These are phyloP conservation scores for Plasmodium billcollinsi DNA, from an alignment of 169 alveolate species.

Conservation along the genomic window DNA sequence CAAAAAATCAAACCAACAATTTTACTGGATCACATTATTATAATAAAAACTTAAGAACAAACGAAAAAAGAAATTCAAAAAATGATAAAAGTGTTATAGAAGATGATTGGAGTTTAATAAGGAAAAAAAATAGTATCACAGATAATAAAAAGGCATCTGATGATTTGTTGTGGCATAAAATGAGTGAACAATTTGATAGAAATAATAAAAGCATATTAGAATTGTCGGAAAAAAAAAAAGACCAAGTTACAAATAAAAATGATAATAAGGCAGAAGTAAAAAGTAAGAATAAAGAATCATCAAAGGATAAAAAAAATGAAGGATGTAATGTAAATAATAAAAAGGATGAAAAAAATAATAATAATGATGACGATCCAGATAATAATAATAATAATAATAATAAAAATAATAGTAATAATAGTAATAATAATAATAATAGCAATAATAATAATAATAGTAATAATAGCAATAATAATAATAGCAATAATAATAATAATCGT, in stretches of 20 bases:
- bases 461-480: not conserved
- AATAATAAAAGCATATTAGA: slow-evolving; percentile 24
- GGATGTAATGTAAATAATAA: slow-evolving; percentile 2
- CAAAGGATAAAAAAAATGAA: not conserved
- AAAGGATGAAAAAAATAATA: not conserved
- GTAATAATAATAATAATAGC: not conserved
- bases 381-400: slow-evolving; percentile 13
- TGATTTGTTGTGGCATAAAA: slow-evolving; percentile 68
- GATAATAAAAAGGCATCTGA: slow-evolving; percentile 48
- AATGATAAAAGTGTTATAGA: slow-evolving; percentile 21
- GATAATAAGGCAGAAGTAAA: not conserved
- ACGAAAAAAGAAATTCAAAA: slow-evolving; percentile 29
- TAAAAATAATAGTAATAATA: not conserved
- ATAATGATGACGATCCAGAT: not conserved
- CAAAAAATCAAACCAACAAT: slow-evolving; percentile 13
- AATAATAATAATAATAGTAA: not conserved
- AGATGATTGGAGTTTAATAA: slow-evolving; percentile 68
- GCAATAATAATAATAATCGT: not conserved
- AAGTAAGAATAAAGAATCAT: not conserved
- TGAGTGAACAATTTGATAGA: slow-evolving; percentile 66
- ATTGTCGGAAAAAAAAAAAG: not conserved
- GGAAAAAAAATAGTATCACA: slow-evolving; percentile 26
- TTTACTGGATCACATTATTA: not conserved
- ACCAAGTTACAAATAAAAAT: not conserved
- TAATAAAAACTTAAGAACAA: slow-evolving; percentile 6